Percentiles rank a stretch among this genome's conserved stretches.
Conservation (phyloP, 2,329 filamentous ascomycete species). For the Arthroderma sp. region DNA sequence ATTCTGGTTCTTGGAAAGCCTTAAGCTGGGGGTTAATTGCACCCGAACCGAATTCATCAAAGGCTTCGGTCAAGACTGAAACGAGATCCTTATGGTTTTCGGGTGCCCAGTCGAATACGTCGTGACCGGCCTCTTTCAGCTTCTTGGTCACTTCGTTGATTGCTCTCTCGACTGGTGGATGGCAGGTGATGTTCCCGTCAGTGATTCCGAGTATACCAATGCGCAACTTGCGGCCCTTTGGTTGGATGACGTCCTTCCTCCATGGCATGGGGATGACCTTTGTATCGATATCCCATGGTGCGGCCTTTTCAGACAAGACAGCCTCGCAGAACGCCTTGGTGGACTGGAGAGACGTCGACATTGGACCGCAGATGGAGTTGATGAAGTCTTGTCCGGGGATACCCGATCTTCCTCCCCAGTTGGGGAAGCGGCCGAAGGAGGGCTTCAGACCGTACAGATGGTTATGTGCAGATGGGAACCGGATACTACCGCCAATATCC, state of each 20-base stretch:
- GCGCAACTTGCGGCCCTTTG: constrained; percentile 22
- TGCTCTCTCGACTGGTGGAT: constrained; percentile 26
- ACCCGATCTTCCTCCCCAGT: constrained; percentile 22
- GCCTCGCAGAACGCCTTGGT: constrained; percentile 25
- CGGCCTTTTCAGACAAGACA: constrained; percentile 20
- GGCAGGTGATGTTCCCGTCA: constrained; percentile 23
- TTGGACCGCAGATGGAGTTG: constrained; percentile 26
- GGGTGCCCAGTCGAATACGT: constrained; percentile 23
- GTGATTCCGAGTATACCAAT: constrained; percentile 26
- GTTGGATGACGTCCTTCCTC: constrained; percentile 21
- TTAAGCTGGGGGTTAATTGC: constrained; percentile 19
- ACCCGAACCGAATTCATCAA: constrained; percentile 22
- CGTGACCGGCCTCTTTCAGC: constrained; percentile 24
- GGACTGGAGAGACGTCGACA: constrained; percentile 22
- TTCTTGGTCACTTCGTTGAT: constrained; percentile 21
- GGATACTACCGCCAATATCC: constrained; percentile 30
- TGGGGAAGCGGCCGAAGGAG: constrained; percentile 26
- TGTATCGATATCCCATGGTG: constrained; percentile 27
- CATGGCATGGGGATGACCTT: constrained; percentile 28
- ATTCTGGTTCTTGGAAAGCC: constrained; percentile 17
- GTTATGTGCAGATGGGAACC: constrained; percentile 27
- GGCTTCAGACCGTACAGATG: constrained; percentile 28
- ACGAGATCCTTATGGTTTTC: constrained; percentile 21
- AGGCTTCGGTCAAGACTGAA: constrained; percentile 16
- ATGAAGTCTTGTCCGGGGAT: constrained; percentile 29